A percentile compares a stretch with the other conserved stretches of the same genome.
Evolutionary conservation across 176 grass and related monocot species (phyloP).

Genomic region (Bolboschoenus planiculmis): DNA sequence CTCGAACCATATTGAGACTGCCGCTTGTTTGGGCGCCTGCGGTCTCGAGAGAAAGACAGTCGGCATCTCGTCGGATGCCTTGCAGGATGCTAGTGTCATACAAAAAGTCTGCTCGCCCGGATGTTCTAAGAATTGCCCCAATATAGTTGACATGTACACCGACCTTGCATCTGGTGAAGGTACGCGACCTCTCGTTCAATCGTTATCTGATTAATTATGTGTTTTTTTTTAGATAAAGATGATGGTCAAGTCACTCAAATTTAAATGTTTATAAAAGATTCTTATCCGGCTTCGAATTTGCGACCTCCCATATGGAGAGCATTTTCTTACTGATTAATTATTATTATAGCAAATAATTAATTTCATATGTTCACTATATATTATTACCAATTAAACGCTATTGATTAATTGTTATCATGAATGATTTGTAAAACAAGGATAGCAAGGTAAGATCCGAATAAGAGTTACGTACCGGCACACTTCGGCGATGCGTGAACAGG

Average conservation of each 20-base stretch:
- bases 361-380: neutral
- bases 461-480: neutral
- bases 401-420: neutral
- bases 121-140: conserved; percentile 46
- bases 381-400: neutral
- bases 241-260: no score
- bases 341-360: neutral
- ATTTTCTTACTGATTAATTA: no score
- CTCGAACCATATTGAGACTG: neutral
- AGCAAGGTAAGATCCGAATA: neutral
- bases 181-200: neutral
- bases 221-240: no score
- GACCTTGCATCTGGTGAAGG: conserved; percentile 63
- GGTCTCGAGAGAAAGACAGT: conserved; percentile 46
- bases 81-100: conserved; percentile 30
- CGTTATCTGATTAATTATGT: no score
- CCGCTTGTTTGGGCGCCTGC: conserved; percentile 38
- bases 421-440: neutral
- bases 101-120: conserved; percentile 36
- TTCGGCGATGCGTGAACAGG: neutral
- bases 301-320: no score
- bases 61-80: conserved; percentile 63
- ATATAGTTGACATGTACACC: conserved; percentile 60
- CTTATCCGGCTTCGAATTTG: no score
- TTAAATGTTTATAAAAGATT: no score